phyloP scores from a whole-genome alignment of 176 grass and related monocot species.

The Cymbopogon citratus region DNA sequence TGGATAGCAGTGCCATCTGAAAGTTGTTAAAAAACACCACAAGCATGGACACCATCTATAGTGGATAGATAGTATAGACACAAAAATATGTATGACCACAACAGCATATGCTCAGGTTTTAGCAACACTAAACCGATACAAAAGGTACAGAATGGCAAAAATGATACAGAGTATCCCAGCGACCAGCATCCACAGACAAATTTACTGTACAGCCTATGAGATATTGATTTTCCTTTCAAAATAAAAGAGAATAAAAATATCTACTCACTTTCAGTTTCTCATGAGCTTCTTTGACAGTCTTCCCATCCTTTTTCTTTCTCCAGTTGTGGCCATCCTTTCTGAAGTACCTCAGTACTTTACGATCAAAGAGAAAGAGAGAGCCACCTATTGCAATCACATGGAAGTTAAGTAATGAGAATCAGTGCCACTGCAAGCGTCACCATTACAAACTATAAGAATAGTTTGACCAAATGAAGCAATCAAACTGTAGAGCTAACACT shows the following conservation, averaged over 20 bases:
- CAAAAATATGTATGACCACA: background rate
- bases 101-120: background rate
- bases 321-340: conserved; percentile 75
- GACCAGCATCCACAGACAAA: background rate
- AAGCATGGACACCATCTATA: background rate
- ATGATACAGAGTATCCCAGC: background rate
- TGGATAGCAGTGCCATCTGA: background rate
- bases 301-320: conserved; percentile 80
- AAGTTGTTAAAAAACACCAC: background rate
- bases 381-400: conserved; percentile 41
- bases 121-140: background rate
- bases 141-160: background rate
- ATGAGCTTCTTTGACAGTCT: conserved; percentile 75
- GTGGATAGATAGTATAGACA: background rate
- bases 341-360: conserved; percentile 71
- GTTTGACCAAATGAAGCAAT: background rate
- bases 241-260: background rate
- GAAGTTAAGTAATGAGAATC: conserved; percentile 24
- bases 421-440: background rate
- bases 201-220: background rate
- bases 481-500: background rate
- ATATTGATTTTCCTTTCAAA: background rate
- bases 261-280: conserved; percentile 74
- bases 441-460: background rate
- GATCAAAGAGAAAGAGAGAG: conserved; percentile 68